These are phyloP conservation scores for Arthroderma uncinatum DNA, from an alignment of 2,329 filamentous ascomycete genomes.

Conservation along the genomic window DNA sequence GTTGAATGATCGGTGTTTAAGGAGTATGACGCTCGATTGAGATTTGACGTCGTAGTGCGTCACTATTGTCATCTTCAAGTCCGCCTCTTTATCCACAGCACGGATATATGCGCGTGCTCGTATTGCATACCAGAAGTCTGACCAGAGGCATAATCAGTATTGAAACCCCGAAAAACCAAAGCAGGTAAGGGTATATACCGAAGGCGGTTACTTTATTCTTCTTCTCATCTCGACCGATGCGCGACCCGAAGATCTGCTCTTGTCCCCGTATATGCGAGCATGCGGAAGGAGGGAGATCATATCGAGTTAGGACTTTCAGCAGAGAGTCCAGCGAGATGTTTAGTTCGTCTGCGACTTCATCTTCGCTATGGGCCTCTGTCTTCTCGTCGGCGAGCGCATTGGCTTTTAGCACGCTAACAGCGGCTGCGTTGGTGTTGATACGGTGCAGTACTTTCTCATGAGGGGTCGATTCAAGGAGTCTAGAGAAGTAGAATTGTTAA, in stretches of 20 bases:
- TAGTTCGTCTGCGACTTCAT: constrained; percentile 6
- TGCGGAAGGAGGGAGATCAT: constrained; percentile 10
- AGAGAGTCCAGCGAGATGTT: constrained; percentile 11
- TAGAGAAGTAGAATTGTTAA: not conserved
- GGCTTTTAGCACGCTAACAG: constrained; percentile 7
- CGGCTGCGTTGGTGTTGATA: constrained; percentile 1
- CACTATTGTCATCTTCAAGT: constrained; percentile 12
- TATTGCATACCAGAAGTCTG: constrained; percentile 12
- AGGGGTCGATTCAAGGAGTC: constrained; percentile 11
- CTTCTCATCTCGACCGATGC: constrained; percentile 6
- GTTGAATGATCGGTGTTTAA: constrained; percentile 11
- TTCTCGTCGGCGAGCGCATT: constrained; percentile 11
- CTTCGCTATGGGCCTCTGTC: not conserved
- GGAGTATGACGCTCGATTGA: constrained; percentile 7
- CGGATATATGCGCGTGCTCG: constrained; percentile 10
- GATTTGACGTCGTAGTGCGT: constrained; percentile 12
- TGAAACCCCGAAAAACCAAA: not conserved
- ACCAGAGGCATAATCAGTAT: not conserved
- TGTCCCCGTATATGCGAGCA: constrained; percentile 12
- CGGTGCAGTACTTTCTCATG: constrained; percentile 10
- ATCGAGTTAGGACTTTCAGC: constrained; percentile 10
- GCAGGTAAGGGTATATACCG: not conserved
- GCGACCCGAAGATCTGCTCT: constrained; percentile 11
- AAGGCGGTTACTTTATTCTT: constrained; percentile 7
- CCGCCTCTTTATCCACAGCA: constrained; percentile 10